Evolutionary conservation across 768 basidiomycete genomes (phyloP), one percentile per base, ranked within the genome.

Genomic region (Kwoniella sp.): DNA sequence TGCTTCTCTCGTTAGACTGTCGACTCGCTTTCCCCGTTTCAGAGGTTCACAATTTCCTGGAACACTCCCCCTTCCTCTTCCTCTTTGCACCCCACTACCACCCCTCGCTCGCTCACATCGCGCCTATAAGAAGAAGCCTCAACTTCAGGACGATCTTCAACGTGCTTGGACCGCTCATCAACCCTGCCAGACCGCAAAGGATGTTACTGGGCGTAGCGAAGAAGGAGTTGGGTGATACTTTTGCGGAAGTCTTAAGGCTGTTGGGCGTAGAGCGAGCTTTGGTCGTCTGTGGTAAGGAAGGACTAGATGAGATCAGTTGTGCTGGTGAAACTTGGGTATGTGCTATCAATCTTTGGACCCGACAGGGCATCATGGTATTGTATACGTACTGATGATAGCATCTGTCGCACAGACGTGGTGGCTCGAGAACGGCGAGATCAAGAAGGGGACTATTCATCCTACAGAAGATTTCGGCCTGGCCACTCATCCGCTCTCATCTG

Each of bases 101-200:
- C 81, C 94, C 94, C 1, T 81, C 89, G 0, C 85, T 97, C 53
- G 91, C 90, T 4, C 82, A 85, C 61, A 84, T 98, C 69, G 90
- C 89, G 0, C 93, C 95, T 0, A 86, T 89, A 75, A 89, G 95
- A 60, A 90, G 89, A 73, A 82, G 87, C 0, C 86, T 98, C 58
- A 92, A 93, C 52, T 97, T 95, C 83, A 89, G 93, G 52, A 97
- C 95, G 9, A 88, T 99, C 83, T 97, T 96, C 86, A 98, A 99
- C 82, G 83, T 93, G 64, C 85, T 97, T 31, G 94, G 96, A 0
- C 96, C 95, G 0, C 85, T 98, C 41, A 89, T 95, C 81, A 97
- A 95, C 81, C 96, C 95, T 1, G 89, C 91, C 0, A 82, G 84
- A 9, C 95, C 96, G 1, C 85, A 84, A 2, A 89, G 92, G 2